Evolutionary conservation across 2,329 filamentous ascomycete species (phyloP).

Genomic region (Pseudogymnoascus sp.): DNA sequence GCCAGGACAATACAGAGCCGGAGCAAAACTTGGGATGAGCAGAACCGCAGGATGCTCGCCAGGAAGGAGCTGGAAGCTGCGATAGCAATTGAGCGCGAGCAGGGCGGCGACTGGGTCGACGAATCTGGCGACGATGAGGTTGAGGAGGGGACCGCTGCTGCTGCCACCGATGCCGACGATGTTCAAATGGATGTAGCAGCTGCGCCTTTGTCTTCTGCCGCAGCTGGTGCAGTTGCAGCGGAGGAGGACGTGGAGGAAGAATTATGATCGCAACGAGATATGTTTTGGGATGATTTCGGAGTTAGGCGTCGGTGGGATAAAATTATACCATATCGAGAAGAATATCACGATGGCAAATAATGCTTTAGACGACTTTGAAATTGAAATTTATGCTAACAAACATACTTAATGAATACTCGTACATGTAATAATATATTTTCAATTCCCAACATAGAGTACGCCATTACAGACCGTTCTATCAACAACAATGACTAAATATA

Average conservation of each 20-base stretch:
- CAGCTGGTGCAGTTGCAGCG: neutral
- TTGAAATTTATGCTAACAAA: neutral
- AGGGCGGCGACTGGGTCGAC: constrained; percentile 4
- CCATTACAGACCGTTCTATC: neutral
- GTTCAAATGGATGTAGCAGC: neutral
- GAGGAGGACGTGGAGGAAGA: neutral
- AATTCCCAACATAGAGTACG: neutral
- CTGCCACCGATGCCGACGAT: neutral
- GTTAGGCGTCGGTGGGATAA: constrained; percentile 7
- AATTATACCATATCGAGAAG: constrained; percentile 9
- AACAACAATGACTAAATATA: neutral
- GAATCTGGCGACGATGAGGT: constrained; percentile 4
- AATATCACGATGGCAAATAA: constrained; percentile 8
- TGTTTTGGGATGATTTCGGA: neutral
- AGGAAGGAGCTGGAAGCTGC: constrained; percentile 20
- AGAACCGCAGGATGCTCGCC: constrained; percentile 38
- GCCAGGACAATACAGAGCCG: constrained; percentile 40
- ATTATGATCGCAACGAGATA: constrained; percentile 6
- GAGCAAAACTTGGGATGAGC: constrained; percentile 48
- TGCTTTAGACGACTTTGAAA: neutral
- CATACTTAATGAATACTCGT: neutral
- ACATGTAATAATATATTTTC: neutral
- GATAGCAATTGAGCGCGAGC: neutral
- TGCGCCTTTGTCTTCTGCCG: neutral
- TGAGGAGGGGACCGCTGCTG: neutral